Base-by-base conservation (phyloP, 768 basidiomycete genomes). In the Mycena maculata region DNA sequence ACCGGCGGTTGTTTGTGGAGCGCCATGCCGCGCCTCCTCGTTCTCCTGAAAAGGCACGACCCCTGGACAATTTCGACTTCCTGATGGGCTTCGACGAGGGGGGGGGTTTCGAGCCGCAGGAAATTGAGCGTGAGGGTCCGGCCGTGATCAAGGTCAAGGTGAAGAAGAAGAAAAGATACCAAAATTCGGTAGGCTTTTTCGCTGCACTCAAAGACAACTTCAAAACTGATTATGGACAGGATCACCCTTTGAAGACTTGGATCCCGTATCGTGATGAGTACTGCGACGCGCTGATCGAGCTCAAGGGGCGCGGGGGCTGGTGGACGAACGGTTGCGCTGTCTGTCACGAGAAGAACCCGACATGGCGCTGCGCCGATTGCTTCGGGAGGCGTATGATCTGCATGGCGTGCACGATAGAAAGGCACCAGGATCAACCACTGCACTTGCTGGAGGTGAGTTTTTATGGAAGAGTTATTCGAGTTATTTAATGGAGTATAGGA, bases 361-460 rank as follows among this genome's bases (percentile, higher is more conserved):
- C 25, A 1, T 66, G 64, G 49, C 65, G 71, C 1, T 72, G 71
- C 39, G n/a, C 27, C 18, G 70, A 71, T 22, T 75, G 74, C 41
- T 42, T 49, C 55, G 67, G 60, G 23, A 13, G 18, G 6, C 23
- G 52, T 22, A n/a, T 68, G 25, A 22, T 68, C 8, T 74, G 74
- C 38, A 31, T 22, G 15, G 20, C 45, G 11, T 76, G 74, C 49
- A 20, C 67, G 18, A 13, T 66, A 4, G 44, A 71, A 4, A n/a
- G 22, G 13, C 74, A 75, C 53, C 27, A 13, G 1, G 27, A 56
- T 4, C 45, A 71, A 27, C 72, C 68, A 2, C 45, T 75, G 9
- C 74, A 75, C 62, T n/a, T 55, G 13, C 22, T 73, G 20, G 47
- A 75, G 72, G 74, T 73, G 52, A n/a, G 23, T 33, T n/a, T 8